Evolutionary conservation across 768 basidiomycete species (phyloP), one percentile per base, ranked within the genome.

Genomic region (Chalciporus chontae): DNA sequence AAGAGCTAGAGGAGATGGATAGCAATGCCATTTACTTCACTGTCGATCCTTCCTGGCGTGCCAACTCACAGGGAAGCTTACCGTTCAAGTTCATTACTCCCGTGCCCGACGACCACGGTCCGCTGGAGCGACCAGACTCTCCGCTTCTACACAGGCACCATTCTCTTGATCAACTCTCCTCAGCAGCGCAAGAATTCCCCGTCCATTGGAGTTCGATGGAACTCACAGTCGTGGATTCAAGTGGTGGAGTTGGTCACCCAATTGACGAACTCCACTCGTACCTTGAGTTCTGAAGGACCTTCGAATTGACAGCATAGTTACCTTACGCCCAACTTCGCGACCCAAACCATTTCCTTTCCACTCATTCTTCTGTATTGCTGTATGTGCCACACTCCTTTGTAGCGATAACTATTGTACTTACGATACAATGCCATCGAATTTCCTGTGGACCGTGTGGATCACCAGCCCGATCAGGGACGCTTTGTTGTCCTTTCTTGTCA

Each of bases 21-120:
- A 40, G 46, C 31, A 51, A 56, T 15, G 61, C 53, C 15, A 67
- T 67, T 32, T 67, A 65, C 51, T 65, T 67, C 47, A 61, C 62
- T 24, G 43, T 68, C 2, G 65, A 67, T 46, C 50, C 65, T 8
- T 42, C 49, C 23, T 59, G 60, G 52, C 50, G 46, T 2, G 45
- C n/a, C n/a, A n/a, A 43, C 29, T 68, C 68, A 21, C 36, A 36
- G 47, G 65, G 52, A 2, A 63, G 64, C 23, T 52, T 49, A 14
- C 23, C 46, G 36, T 46, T 67, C 37, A 52, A 54, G 13, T 54
- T 41, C 40, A 54, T 67, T 39, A 66, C 65, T 4, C 61, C 67
- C 1, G 34, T 66, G 19, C 67, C 60, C 8, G 40, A 52, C 4
- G 52, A 52, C 39, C 27, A 45, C n/a, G 36, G 31, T 43, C 34